A percentile compares a stretch with the other conserved stretches of the same genome.
Conservation (phyloP, 805 yeast species). For the Schizosaccharomyces japonicus region DNA sequence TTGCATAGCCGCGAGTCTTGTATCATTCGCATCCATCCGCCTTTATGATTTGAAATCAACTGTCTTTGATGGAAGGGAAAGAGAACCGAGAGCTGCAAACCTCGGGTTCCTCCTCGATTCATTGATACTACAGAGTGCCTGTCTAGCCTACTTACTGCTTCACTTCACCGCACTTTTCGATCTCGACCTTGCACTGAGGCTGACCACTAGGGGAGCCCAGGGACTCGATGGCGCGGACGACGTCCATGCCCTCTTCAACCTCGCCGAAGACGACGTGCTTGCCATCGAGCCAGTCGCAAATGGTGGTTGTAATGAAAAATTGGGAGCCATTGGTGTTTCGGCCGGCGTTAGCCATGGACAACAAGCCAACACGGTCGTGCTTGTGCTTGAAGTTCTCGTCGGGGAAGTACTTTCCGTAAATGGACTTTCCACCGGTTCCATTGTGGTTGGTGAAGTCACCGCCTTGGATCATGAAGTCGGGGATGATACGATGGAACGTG, state of each 20-base stretch:
- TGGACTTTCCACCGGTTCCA: constrained; percentile 23
- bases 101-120: too few species aligned
- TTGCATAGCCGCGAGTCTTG: too few species aligned
- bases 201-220: too few species aligned
- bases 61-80: too few species aligned
- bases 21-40: too few species aligned
- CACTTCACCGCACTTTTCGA: too few species aligned
- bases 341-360: constrained; percentile 19
- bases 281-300: constrained; percentile 20
- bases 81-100: too few species aligned
- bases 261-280: constrained; percentile 28
- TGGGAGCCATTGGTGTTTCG: constrained; percentile 39
- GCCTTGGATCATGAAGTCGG: constrained; percentile 28
- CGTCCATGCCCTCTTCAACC: constrained; percentile 22
- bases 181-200: too few species aligned
- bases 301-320: constrained; percentile 24
- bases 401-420: constrained; percentile 21
- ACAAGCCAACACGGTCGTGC: constrained; percentile 11
- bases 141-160: too few species aligned
- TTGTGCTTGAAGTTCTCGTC: constrained; percentile 22
- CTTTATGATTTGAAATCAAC: too few species aligned
- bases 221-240: too few species aligned
- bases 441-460: constrained; percentile 21
- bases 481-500: constrained; percentile 28
- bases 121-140: too few species aligned